These are phyloP conservation scores for Saccharomycopsis schoenii DNA, from an alignment of 805 yeast species.

Conservation along the genomic window DNA sequence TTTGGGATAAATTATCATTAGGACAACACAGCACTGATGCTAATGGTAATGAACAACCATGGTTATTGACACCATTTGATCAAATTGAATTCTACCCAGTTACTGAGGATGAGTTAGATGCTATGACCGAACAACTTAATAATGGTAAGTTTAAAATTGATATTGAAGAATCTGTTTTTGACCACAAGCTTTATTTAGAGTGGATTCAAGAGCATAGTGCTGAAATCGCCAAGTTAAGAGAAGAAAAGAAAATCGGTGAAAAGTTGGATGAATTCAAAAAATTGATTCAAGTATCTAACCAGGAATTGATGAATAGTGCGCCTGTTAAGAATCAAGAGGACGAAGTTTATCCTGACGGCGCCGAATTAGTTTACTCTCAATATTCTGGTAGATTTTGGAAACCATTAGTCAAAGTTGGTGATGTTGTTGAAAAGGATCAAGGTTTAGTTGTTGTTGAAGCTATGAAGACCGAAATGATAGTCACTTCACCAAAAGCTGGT, in stretches of 20 bases:
- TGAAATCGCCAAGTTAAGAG: slow-evolving; percentile 61
- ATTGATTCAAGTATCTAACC: slow-evolving; percentile 67
- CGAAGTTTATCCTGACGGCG: slow-evolving; percentile 63
- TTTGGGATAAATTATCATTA: slow-evolving; percentile 89
- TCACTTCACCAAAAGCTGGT: slow-evolving; percentile 60
- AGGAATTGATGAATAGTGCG: slow-evolving; percentile 48
- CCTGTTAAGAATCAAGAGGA: slow-evolving; percentile 34
- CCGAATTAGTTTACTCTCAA: slow-evolving; percentile 83
- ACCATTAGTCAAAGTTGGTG: slow-evolving; percentile 72
- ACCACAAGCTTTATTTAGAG: slow-evolving; percentile 63
- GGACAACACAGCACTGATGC: slow-evolving; percentile 41
- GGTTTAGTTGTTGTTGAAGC: slow-evolving; percentile 89
- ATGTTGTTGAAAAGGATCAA: slow-evolving; percentile 60
- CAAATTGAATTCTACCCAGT: slow-evolving; percentile 94
- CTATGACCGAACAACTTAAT: slow-evolving; percentile 57
- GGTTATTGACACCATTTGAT: slow-evolving; percentile 89
- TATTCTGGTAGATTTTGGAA: slow-evolving; percentile 98
- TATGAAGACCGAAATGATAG: slow-evolving; percentile 97
- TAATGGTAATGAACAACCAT: slow-evolving; percentile 44
- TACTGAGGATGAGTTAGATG: slow-evolving; percentile 71
- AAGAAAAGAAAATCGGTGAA: slow-evolving; percentile 59
- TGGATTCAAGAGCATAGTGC: slow-evolving; percentile 70
- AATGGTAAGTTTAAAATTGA: slow-evolving; percentile 75
- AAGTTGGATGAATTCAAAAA: slow-evolving; percentile 78
- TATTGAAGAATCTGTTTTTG: slow-evolving; percentile 68